A percentile compares a stretch with the other conserved stretches of the same genome.
Conservation (phyloP, 768 basidiomycete species). For the Lactarius vividus region DNA sequence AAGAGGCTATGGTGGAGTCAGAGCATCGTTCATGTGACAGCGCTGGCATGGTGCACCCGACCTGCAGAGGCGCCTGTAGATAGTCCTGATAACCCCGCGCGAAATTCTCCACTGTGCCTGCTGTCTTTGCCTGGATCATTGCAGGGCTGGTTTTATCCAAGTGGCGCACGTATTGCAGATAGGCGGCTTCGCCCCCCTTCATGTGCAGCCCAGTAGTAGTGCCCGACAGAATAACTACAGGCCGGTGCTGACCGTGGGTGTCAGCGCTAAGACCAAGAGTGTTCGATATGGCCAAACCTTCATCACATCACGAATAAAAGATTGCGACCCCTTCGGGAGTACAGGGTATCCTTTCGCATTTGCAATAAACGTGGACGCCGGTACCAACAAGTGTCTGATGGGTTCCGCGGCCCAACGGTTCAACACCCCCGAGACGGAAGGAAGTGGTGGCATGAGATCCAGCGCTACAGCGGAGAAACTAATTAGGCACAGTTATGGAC, state of each 20-base stretch:
- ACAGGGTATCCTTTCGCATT: constrained; percentile 98
- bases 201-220: constrained; percentile 63
- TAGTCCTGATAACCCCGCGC: constrained; percentile 94
- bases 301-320: constrained; percentile 87
- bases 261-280: constrained; percentile 7
- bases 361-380: constrained; percentile 88
- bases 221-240: constrained; percentile 78
- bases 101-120: constrained; percentile 84
- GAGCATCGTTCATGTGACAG: constrained; percentile 16
- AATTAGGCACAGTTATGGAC: constrained; percentile 18
- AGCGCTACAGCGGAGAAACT: constrained; percentile 57
- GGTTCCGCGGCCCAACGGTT: constrained; percentile 93
- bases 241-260: constrained; percentile 61
- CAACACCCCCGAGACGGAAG: constrained; percentile 70
- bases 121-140: constrained; percentile 58
- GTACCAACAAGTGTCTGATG: constrained; percentile 83
- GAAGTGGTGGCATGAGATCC: constrained; percentile 87
- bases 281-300: constrained; percentile 49
- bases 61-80: constrained; percentile 92
- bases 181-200: constrained; percentile 81
- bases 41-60: constrained; percentile 34
- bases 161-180: constrained; percentile 85
- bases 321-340: constrained; percentile 87
- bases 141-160: constrained; percentile 74
- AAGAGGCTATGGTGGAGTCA: constrained; percentile 59